Percentiles rank a stretch among this genome's conserved stretches.
phyloP scores from a whole-genome alignment of 129 eudicot genomes.

The Scalesia atractyloides region DNA sequence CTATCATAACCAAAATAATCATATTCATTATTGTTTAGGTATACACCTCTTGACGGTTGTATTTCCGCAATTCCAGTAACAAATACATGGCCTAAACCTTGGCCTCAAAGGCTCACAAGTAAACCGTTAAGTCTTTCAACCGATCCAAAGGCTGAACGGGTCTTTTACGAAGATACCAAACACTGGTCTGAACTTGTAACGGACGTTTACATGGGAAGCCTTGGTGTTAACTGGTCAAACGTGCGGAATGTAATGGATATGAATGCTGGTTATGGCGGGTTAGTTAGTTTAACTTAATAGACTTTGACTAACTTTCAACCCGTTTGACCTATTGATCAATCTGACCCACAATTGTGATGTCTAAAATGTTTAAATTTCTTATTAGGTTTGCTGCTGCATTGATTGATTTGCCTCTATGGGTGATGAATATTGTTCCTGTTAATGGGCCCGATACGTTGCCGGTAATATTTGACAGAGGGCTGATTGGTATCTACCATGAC shows the following conservation, averaged over 20 bases:
- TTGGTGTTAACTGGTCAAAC: constrained; percentile 70
- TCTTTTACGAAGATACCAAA: constrained; percentile 60
- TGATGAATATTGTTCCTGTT: constrained; percentile 85
- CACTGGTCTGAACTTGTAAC: constrained; percentile 77
- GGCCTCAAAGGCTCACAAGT: constrained; percentile 79
- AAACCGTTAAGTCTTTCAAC: constrained; percentile 65
- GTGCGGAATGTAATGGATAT: constrained; percentile 93
- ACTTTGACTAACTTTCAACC: neutral
- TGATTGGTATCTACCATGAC: constrained; percentile 89
- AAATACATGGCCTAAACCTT: constrained; percentile 67
- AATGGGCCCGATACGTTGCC: constrained; percentile 73
- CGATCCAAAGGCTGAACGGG: constrained; percentile 49
- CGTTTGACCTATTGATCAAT: neutral
- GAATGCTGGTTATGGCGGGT: constrained; percentile 99
- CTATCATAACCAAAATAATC: neutral
- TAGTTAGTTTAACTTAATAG: constrained; percentile 20
- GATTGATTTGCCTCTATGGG: constrained; percentile 75
- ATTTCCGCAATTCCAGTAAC: constrained; percentile 50
- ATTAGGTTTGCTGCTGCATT: constrained; percentile 90
- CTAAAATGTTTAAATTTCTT: constrained; percentile 11
- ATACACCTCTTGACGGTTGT: constrained; percentile 72
- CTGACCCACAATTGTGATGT: neutral
- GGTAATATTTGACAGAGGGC: constrained; percentile 79
- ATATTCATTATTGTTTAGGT: constrained; percentile 47
- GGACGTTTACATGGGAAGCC: constrained; percentile 60